phyloP scores from a whole-genome alignment of 2,329 filamentous ascomycete genomes.

The Colletotrichum sp. region DNA sequence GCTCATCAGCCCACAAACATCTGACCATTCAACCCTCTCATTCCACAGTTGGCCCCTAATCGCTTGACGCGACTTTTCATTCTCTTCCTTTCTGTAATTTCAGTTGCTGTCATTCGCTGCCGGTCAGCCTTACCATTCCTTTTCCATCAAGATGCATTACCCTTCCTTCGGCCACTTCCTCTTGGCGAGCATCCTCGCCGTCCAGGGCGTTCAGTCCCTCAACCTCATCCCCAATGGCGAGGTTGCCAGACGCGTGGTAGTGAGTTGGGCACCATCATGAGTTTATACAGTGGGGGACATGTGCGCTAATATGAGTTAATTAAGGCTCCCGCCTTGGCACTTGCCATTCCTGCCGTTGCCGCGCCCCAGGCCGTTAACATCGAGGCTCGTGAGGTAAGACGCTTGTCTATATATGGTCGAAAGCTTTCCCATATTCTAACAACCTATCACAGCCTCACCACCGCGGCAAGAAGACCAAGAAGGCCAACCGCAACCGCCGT shows the following conservation, averaged over 20 bases:
- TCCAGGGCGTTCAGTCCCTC: slow-evolving; percentile 14
- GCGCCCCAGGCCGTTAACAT: slow-evolving; percentile 9
- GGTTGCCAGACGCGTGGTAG: slow-evolving; percentile 16
- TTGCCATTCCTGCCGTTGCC: slow-evolving; percentile 9
- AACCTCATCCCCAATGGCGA: slow-evolving; percentile 1
- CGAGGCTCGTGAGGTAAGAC: slow-evolving; percentile 21
- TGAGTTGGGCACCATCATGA: background rate
- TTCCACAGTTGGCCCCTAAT: slow-evolving; percentile 17
- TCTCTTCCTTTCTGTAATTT: slow-evolving; percentile 9
- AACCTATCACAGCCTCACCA: slow-evolving; percentile 19
- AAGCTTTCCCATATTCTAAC: background rate
- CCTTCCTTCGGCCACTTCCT: slow-evolving; percentile 17
- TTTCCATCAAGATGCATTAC: slow-evolving; percentile 18
- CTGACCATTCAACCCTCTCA: slow-evolving; percentile 5
- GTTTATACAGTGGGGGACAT: background rate
- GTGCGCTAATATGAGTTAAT: background rate
- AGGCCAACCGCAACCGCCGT: slow-evolving; percentile 5
- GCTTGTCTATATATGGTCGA: background rate
- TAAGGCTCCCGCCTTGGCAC: slow-evolving; percentile 19
- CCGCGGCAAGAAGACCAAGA: slow-evolving; percentile 17
- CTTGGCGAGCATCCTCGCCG: slow-evolving; percentile 21
- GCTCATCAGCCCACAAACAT: slow-evolving; percentile 10
- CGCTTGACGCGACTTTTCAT: slow-evolving; percentile 20
- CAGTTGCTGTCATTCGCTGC: slow-evolving; percentile 21
- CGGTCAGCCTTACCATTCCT: slow-evolving; percentile 19